Percentiles rank a stretch among this genome's conserved stretches.
These are phyloP conservation scores for Morella rubra DNA, from an alignment of 306 rosid genomes.

Conservation along the genomic window DNA sequence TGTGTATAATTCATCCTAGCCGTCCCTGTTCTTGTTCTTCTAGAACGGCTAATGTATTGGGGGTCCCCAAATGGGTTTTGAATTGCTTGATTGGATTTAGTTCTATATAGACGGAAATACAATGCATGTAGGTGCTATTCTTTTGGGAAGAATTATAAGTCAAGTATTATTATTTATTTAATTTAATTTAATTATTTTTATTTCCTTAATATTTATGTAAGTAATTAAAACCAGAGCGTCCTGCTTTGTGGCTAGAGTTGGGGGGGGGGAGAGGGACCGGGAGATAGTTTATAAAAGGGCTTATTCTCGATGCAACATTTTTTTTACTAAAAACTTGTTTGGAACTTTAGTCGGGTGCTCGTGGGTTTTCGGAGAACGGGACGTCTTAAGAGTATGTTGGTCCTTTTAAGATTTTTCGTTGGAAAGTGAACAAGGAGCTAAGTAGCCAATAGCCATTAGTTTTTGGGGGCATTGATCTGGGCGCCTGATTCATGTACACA, in stretches of 20 bases:
- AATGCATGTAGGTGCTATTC: constrained; percentile 18
- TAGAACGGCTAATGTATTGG: constrained; percentile 45
- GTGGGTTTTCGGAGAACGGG: constrained; percentile 97
- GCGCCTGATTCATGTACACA: constrained; percentile 27
- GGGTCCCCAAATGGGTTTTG: constrained; percentile 66
- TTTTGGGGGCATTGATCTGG: constrained; percentile 37
- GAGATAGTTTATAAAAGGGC: constrained; percentile 49
- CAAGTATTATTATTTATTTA: background rate
- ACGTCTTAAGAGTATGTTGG: constrained; percentile 91
- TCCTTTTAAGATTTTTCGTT: constrained; percentile 81
- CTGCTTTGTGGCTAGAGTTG: constrained; percentile 18
- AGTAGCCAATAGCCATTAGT: constrained; percentile 13
- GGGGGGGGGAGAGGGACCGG: constrained; percentile 55
- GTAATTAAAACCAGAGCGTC: background rate
- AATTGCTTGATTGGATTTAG: constrained; percentile 42
- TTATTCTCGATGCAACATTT: constrained; percentile 49
- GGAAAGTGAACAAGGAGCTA: constrained; percentile 53
- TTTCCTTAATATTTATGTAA: background rate
- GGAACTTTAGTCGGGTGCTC: constrained; percentile 65
- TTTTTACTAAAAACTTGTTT: constrained; percentile 33
- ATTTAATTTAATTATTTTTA: background rate
- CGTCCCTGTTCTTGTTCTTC: constrained; percentile 37
- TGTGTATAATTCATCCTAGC: constrained; percentile 14
- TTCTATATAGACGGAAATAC: constrained; percentile 38
- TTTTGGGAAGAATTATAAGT: too few species aligned